A percentile compares a stretch with the other conserved stretches of the same genome.
These are phyloP conservation scores for Thelonectria blattea DNA, from an alignment of 2,329 filamentous ascomycete genomes.

Conservation along the genomic window DNA sequence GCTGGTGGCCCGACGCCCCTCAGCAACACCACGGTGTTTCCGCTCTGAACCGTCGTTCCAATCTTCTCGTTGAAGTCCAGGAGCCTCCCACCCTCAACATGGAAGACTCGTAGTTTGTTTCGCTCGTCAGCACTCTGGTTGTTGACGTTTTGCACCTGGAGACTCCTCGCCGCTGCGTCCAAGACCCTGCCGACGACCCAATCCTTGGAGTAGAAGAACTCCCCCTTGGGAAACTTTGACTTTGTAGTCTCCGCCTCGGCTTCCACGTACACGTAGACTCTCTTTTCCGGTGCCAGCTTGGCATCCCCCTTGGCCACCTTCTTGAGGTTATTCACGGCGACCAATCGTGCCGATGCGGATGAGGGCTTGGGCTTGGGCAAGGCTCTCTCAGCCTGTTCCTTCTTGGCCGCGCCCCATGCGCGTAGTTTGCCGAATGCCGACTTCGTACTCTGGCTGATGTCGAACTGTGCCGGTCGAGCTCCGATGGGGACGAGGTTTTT, in stretches of 20 bases:
- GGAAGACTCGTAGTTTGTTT: conserved; percentile 84
- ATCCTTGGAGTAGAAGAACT: conserved; percentile 81
- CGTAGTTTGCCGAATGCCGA: conserved; percentile 79
- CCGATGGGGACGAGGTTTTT: conserved; percentile 70
- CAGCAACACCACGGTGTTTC: conserved; percentile 88
- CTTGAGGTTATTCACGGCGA: conserved; percentile 80
- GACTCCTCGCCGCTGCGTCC: conserved; percentile 75
- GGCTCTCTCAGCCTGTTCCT: conserved; percentile 62
- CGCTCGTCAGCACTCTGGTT: conserved; percentile 78
- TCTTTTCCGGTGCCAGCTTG: conserved; percentile 78
- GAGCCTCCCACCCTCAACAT: conserved; percentile 87
- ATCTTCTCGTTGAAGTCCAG: conserved; percentile 90
- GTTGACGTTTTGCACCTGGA: conserved; percentile 85
- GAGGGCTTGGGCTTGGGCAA: conserved; percentile 69
- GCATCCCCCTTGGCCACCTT: conserved; percentile 88
- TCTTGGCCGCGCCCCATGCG: conserved; percentile 80
- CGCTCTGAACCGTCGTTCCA: conserved; percentile 73
- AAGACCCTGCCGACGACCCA: conserved; percentile 89
- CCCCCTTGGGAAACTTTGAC: conserved; percentile 80
- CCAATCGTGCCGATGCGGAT: conserved; percentile 66
- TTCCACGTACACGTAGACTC: conserved; percentile 90
- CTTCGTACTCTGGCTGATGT: conserved; percentile 67
- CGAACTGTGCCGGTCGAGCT: conserved; percentile 52
- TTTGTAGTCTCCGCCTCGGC: conserved; percentile 86
- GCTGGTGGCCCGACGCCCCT: conserved; percentile 83